A percentile compares a stretch with the other conserved stretches of the same genome.
phyloP scores from a whole-genome alignment of 73 alveolate genomes.

The Paramecium caudatum region DNA sequence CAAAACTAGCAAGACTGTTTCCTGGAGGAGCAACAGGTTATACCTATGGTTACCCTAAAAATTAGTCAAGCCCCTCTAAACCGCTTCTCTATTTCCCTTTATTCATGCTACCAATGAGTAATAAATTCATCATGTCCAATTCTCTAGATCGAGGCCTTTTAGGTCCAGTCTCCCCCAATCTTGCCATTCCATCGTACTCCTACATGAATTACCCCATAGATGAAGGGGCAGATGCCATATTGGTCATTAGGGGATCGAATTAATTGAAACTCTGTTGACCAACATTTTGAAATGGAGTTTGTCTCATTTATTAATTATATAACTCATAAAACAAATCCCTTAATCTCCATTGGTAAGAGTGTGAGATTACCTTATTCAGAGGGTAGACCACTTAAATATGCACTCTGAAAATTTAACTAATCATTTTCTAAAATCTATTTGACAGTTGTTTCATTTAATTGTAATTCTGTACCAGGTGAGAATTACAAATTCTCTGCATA shows the following conservation, averaged over 20 bases:
- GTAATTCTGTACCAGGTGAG: too few species aligned
- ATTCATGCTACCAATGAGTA: constrained; percentile 47
- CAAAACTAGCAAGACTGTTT: constrained; percentile 12
- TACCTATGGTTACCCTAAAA: background rate
- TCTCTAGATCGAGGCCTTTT: constrained; percentile 64
- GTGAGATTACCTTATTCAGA: too few species aligned
- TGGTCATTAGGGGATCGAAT: constrained; percentile 25
- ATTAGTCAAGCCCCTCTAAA: constrained; percentile 28
- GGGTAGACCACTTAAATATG: too few species aligned
- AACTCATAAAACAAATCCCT: too few species aligned
- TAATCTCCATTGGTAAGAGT: too few species aligned
- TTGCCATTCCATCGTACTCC: constrained; percentile 3
- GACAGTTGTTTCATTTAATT: too few species aligned
- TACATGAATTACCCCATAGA: background rate
- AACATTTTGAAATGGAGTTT: constrained; percentile 54
- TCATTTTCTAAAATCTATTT: too few species aligned
- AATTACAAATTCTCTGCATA: too few species aligned
- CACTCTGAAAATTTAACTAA: too few species aligned
- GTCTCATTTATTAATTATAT: background rate
- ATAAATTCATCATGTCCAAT: constrained; percentile 54
- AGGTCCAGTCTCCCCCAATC: background rate
- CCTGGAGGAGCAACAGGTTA: background rate
- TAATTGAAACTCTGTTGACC: constrained; percentile 12
- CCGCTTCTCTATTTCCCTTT: constrained; percentile 62
- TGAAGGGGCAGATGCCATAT: constrained; percentile 19